phyloP scores from a whole-genome alignment of 345 rosid genomes.

The Schrenkiella parvula region DNA sequence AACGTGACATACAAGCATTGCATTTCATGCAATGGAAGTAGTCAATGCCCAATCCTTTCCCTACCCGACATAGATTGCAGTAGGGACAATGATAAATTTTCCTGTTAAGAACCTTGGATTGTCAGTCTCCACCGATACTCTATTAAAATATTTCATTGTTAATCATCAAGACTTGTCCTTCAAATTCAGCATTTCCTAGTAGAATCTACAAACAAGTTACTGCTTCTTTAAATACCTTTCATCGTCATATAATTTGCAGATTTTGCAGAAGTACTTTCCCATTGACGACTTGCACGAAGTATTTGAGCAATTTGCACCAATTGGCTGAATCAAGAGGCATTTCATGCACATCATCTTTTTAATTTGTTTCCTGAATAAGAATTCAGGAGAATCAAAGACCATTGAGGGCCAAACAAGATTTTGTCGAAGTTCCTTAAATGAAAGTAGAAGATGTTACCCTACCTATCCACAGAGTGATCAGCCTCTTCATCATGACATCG shows the following conservation, averaged over 20 bases:
- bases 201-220: background rate
- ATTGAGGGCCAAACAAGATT: background rate
- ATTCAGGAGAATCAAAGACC: background rate
- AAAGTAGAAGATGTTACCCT: slow-evolving; percentile 11
- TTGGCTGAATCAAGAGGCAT: slow-evolving; percentile 65
- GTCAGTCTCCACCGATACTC: background rate
- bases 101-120: slow-evolving; percentile 39
- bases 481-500: slow-evolving; percentile 81
- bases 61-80: slow-evolving; percentile 85
- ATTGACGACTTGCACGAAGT: slow-evolving; percentile 56
- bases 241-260: slow-evolving; percentile 77
- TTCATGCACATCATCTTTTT: slow-evolving; percentile 88
- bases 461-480: slow-evolving; percentile 84
- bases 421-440: background rate
- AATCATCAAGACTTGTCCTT: background rate
- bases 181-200: background rate
- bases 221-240: slow-evolving; percentile 46
- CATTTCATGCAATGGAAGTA: slow-evolving; percentile 95
- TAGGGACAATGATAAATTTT: slow-evolving; percentile 94
- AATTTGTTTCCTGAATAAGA: slow-evolving; percentile 54
- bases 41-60: slow-evolving; percentile 86
- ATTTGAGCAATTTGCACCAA: slow-evolving; percentile 56
- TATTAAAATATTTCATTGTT: background rate
- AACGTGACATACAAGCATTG: slow-evolving; percentile 81
- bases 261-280: slow-evolving; percentile 78